A percentile compares a stretch with the other conserved stretches of the same genome.
Evolutionary conservation across 2,329 filamentous ascomycete species (phyloP).

Genomic region (Penicillium oxalicum): DNA sequence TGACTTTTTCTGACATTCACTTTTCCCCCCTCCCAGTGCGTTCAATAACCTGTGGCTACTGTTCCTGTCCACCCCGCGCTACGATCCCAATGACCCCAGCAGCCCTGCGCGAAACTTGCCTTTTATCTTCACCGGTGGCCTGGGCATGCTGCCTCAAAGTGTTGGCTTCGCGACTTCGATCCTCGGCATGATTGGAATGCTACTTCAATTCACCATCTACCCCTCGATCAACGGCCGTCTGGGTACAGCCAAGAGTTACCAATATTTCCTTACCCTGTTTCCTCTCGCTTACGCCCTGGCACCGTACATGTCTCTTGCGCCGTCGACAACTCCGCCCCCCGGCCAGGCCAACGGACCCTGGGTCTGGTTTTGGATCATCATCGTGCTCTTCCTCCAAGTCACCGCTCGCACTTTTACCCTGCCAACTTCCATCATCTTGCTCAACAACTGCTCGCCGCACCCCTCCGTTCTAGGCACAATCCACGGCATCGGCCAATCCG

Average conservation of each 20-base stretch:
- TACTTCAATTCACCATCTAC: slow-evolving; percentile 65
- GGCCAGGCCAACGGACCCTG: slow-evolving; percentile 36
- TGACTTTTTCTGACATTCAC: background rate
- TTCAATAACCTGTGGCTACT: slow-evolving; percentile 73
- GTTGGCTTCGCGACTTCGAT: slow-evolving; percentile 72
- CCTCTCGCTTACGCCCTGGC: slow-evolving; percentile 65
- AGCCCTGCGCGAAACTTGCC: slow-evolving; percentile 45
- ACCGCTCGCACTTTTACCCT: slow-evolving; percentile 64
- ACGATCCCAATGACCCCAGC: slow-evolving; percentile 34
- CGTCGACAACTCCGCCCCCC: slow-evolving; percentile 45
- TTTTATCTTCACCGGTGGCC: slow-evolving; percentile 60
- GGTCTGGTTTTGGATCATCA: slow-evolving; percentile 61
- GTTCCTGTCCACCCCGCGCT: slow-evolving; percentile 68
- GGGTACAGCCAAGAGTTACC: slow-evolving; percentile 63
- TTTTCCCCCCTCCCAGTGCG: slow-evolving; percentile 34
- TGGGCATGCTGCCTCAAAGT: slow-evolving; percentile 63
- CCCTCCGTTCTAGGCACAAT: slow-evolving; percentile 55
- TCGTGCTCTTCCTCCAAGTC: slow-evolving; percentile 64
- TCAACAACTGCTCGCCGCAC: slow-evolving; percentile 57
- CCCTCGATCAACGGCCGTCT: slow-evolving; percentile 60
- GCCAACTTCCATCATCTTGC: slow-evolving; percentile 53
- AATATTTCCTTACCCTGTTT: slow-evolving; percentile 62
- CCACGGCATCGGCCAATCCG: slow-evolving; percentile 54
- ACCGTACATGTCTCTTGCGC: slow-evolving; percentile 65
- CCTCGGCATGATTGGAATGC: slow-evolving; percentile 66